Evolutionary conservation across 1,284 basidiomycete genomes (phyloP).

Genomic region (Sporisorium scitamineum): DNA sequence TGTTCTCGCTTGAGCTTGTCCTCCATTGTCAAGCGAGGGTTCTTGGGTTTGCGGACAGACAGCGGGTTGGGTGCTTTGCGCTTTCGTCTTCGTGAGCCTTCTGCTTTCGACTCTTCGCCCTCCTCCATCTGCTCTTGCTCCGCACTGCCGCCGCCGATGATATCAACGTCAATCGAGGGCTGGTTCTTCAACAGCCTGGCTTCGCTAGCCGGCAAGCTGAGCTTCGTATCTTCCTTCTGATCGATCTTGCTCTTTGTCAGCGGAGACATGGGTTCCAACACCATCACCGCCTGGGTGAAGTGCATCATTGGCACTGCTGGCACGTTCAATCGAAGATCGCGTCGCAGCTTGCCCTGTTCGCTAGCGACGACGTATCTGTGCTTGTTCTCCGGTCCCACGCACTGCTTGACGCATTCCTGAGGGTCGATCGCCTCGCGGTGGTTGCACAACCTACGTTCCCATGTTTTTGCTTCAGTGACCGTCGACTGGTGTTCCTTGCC

Average conservation of each 20-base stretch:
- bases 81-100: slow-evolving; percentile 16
- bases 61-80: slow-evolving; percentile 89
- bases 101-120: neutral
- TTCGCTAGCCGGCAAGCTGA: slow-evolving; percentile 43
- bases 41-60: slow-evolving; percentile 82
- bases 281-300: slow-evolving; percentile 65
- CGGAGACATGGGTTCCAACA: slow-evolving; percentile 66
- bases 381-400: slow-evolving; percentile 54
- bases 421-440: slow-evolving; percentile 84
- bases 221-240: slow-evolving; percentile 49
- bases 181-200: slow-evolving; percentile 23
- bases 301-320: slow-evolving; percentile 63
- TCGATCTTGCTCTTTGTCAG: slow-evolving; percentile 55
- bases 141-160: slow-evolving; percentile 35
- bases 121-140: slow-evolving; percentile 66
- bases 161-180: slow-evolving; percentile 31
- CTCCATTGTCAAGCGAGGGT: slow-evolving; percentile 35
- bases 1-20: slow-evolving; percentile 40
- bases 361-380: slow-evolving; percentile 65
- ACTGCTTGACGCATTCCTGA: slow-evolving; percentile 82
- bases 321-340: slow-evolving; percentile 40
- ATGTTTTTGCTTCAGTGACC: slow-evolving; percentile 88
- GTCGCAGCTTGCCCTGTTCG: slow-evolving; percentile 44
- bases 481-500: slow-evolving; percentile 37
- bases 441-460: slow-evolving; percentile 93